These are phyloP conservation scores for Hypoxylon lienhwacheense DNA, from an alignment of 495 filamentous ascomycete genomes.

Conservation along the genomic window DNA sequence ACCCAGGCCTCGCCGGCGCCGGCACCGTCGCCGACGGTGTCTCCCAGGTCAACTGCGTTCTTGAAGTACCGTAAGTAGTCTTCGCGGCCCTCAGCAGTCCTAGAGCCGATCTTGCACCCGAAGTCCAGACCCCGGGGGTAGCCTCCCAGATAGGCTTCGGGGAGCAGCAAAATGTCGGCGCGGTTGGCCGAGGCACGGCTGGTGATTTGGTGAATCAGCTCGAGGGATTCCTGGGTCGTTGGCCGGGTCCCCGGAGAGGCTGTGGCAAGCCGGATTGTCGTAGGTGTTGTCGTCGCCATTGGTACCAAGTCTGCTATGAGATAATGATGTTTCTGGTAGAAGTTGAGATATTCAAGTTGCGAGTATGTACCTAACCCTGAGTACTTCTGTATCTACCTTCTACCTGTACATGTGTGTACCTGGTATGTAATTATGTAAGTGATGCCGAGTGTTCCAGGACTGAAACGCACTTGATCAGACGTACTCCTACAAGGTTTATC, in stretches of 20 bases:
- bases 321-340: no score
- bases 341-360: no score
- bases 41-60: conserved; percentile 79
- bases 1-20: conserved; percentile 78
- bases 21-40: conserved; percentile 63
- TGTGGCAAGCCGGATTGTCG: conserved; percentile 68
- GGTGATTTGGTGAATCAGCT: conserved; percentile 61
- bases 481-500: no score
- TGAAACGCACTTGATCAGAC: no score
- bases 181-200: conserved; percentile 52
- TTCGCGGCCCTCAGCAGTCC: conserved; percentile 70
- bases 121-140: conserved; percentile 87
- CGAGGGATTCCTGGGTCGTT: conserved; percentile 66
- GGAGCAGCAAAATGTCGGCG: conserved; percentile 81
- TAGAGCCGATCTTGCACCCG: conserved; percentile 70
- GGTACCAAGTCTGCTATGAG: not conserved
- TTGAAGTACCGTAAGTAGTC: conserved; percentile 84
- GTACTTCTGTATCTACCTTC: no score
- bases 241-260: conserved; percentile 73
- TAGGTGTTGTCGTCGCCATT: not conserved
- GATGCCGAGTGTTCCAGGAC: no score
- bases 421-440: no score
- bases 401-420: no score
- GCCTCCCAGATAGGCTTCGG: conserved; percentile 90
- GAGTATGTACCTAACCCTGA: no score